Percentiles rank a stretch among this genome's conserved stretches.
phyloP scores from a whole-genome alignment of 1,284 basidiomycete species.

The Cutaneotrichosporon cyanovorans region DNA sequence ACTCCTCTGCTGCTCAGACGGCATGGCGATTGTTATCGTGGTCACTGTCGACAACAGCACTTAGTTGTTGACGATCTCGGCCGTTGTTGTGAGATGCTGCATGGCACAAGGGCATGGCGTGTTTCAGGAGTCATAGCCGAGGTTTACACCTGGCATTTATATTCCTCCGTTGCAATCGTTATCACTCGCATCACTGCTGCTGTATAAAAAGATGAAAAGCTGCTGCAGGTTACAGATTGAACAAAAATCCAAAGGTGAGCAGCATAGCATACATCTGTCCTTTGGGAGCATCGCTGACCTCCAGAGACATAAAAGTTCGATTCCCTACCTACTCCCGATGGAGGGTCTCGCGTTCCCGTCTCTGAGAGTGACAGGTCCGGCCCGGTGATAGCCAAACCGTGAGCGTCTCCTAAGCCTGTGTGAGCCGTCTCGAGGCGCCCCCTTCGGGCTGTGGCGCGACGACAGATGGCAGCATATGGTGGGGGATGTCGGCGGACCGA shows the following conservation, averaged over 20 bases:
- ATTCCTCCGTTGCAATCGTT: not conserved
- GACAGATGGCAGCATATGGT: conserved; percentile 14
- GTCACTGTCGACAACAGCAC: too few species aligned
- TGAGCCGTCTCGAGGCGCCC: conserved; percentile 16
- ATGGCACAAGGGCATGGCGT: not conserved
- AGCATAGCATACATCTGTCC: not conserved
- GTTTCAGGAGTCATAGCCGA: not conserved
- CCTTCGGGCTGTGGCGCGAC: conserved; percentile 20
- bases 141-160: not conserved
- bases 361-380: conserved; percentile 33
- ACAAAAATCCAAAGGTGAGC: conserved; percentile 34
- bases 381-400: conserved; percentile 37
- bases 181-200: not conserved
- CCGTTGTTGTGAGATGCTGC: not conserved
- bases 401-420: conserved; percentile 5
- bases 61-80: too few species aligned
- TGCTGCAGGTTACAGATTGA: conserved; percentile 19
- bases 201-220: too few species aligned
- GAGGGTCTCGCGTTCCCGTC: conserved; percentile 46
- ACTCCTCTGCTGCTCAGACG: not conserved
- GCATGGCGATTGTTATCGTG: conserved; percentile 1
- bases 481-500: conserved; percentile 21
- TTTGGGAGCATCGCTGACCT: conserved; percentile 1
- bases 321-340: conserved; percentile 40
- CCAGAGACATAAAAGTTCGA: conserved; percentile 46